Conservation (phyloP, 345 rosid species). For the Geranium brycei region DNA sequence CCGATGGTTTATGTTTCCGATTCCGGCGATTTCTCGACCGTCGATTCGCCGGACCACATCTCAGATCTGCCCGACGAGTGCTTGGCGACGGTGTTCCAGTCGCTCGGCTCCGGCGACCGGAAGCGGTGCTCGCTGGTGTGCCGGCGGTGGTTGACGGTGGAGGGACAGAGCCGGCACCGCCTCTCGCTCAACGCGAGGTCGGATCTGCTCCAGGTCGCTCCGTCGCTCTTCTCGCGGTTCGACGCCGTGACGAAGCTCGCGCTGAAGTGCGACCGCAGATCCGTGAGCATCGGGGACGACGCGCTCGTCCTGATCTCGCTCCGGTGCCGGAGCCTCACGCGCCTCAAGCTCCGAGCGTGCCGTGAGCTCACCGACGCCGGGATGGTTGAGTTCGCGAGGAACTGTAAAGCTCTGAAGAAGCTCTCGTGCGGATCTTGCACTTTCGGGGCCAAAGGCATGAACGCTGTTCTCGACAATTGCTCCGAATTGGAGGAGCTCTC, state of each 20-base stretch:
- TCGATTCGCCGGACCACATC: slow-evolving; percentile 31
- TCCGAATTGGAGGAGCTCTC: slow-evolving; percentile 56
- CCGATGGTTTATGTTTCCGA: slow-evolving; percentile 18
- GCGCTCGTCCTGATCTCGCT: slow-evolving; percentile 52
- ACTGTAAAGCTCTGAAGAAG: slow-evolving; percentile 64
- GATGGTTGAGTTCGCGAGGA: slow-evolving; percentile 48
- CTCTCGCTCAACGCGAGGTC: slow-evolving; percentile 60
- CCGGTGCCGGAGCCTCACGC: slow-evolving; percentile 56
- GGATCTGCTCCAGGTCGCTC: slow-evolving; percentile 41
- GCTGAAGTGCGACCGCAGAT: slow-evolving; percentile 71
- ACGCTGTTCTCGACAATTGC: slow-evolving; percentile 70
- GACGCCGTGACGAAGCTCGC: slow-evolving; percentile 81
- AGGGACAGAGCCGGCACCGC: slow-evolving; percentile 79
- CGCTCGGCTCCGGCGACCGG: slow-evolving; percentile 45
- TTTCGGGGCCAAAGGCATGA: slow-evolving; percentile 76
- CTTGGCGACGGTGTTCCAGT: slow-evolving; percentile 64
- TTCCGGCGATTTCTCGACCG: neutral
- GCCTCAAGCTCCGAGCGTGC: slow-evolving; percentile 74
- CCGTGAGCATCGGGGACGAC: slow-evolving; percentile 58
- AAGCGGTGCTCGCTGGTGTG: slow-evolving; percentile 59
- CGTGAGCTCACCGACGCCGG: slow-evolving; percentile 67
- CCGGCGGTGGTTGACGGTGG: slow-evolving; percentile 58
- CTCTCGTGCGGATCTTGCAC: slow-evolving; percentile 72
- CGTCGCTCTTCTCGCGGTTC: slow-evolving; percentile 58
- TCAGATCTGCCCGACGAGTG: slow-evolving; percentile 73